These are phyloP conservation scores for Aeminium ludgeri DNA, from an alignment of 495 filamentous ascomycete species.

Conservation along the genomic window DNA sequence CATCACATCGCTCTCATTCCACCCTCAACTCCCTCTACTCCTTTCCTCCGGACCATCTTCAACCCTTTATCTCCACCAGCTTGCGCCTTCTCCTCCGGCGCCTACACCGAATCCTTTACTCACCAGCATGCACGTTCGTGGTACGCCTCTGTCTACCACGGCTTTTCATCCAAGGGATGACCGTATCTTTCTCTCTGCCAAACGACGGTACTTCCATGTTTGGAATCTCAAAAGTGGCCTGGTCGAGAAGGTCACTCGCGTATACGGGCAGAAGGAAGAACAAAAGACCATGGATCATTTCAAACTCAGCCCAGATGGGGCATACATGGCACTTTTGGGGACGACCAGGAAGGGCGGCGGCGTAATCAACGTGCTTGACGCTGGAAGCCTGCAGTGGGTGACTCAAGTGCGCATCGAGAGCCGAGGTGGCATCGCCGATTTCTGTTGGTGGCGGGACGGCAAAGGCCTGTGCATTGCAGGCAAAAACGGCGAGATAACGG, in stretches of 20 bases:
- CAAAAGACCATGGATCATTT: slow-evolving; percentile 85
- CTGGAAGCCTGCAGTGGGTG: slow-evolving; percentile 74
- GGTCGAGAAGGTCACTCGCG: slow-evolving; percentile 57
- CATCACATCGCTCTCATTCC: slow-evolving; percentile 71
- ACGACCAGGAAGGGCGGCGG: slow-evolving; percentile 68
- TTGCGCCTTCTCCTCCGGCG: slow-evolving; percentile 48
- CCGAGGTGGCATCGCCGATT: slow-evolving; percentile 67
- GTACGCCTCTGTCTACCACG: slow-evolving; percentile 64
- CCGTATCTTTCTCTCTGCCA: slow-evolving; percentile 65
- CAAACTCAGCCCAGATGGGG: slow-evolving; percentile 68
- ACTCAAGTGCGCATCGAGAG: slow-evolving; percentile 69
- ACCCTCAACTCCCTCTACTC: slow-evolving; percentile 71
- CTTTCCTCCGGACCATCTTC: slow-evolving; percentile 75
- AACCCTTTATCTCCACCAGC: slow-evolving; percentile 73
- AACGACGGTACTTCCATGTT: slow-evolving; percentile 79
- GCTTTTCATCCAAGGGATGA: slow-evolving; percentile 48
- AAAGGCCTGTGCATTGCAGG: slow-evolving; percentile 59
- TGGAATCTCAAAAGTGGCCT: slow-evolving; percentile 74
- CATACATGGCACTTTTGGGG: slow-evolving; percentile 65
- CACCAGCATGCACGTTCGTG: slow-evolving; percentile 71
- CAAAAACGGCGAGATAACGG: slow-evolving; percentile 81
- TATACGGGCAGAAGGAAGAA: slow-evolving; percentile 68
- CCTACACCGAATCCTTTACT: slow-evolving; percentile 82
- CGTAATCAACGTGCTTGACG: slow-evolving; percentile 68
- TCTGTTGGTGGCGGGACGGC: slow-evolving; percentile 80